phyloP scores from a whole-genome alignment of 805 yeast genomes.

The Starmerella khaoyaiensis region DNA sequence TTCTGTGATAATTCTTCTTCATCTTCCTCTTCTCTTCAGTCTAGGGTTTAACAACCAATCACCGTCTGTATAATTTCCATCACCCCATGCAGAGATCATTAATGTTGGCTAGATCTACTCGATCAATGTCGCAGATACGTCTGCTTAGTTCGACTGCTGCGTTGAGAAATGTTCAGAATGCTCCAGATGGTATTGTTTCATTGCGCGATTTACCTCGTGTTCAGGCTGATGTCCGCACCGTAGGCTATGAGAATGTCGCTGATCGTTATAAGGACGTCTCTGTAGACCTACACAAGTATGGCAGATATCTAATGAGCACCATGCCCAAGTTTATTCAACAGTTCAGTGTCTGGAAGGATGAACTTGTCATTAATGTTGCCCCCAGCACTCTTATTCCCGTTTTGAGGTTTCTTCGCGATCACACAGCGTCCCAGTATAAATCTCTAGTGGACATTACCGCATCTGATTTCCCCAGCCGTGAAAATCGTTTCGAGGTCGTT shows the following conservation, averaged over 20 bases:
- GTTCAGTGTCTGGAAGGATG: slow-evolving; percentile 85
- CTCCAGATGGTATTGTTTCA: slow-evolving; percentile 27
- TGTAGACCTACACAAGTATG: slow-evolving; percentile 70
- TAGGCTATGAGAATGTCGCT: slow-evolving; percentile 44
- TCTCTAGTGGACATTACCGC: slow-evolving; percentile 71
- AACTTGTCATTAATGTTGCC: slow-evolving; percentile 59
- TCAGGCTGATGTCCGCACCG: slow-evolving; percentile 26
- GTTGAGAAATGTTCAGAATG: slow-evolving; percentile 14
- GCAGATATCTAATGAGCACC: slow-evolving; percentile 61
- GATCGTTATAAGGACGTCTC: slow-evolving; percentile 53
- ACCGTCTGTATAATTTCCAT: neutral
- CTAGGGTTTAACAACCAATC: too few relatives aligned
- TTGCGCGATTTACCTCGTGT: slow-evolving; percentile 26
- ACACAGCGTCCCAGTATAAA: slow-evolving; percentile 70
- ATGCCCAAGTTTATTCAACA: slow-evolving; percentile 74
- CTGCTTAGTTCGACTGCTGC: slow-evolving; percentile 5
- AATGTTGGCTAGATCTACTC: slow-evolving; percentile 7
- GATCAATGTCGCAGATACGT: slow-evolving; percentile 2
- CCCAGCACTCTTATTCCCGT: slow-evolving; percentile 68
- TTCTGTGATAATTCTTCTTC: too few relatives aligned
- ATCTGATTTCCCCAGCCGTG: slow-evolving; percentile 73
- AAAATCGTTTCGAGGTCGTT: slow-evolving; percentile 76
- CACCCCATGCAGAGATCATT: slow-evolving; percentile 11
- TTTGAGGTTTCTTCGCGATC: slow-evolving; percentile 56
- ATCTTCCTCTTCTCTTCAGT: too few relatives aligned